Evolutionary conservation across 768 basidiomycete genomes (phyloP), one percentile per base, ranked within the genome.

Genomic region (Sutorius australiensis): DNA sequence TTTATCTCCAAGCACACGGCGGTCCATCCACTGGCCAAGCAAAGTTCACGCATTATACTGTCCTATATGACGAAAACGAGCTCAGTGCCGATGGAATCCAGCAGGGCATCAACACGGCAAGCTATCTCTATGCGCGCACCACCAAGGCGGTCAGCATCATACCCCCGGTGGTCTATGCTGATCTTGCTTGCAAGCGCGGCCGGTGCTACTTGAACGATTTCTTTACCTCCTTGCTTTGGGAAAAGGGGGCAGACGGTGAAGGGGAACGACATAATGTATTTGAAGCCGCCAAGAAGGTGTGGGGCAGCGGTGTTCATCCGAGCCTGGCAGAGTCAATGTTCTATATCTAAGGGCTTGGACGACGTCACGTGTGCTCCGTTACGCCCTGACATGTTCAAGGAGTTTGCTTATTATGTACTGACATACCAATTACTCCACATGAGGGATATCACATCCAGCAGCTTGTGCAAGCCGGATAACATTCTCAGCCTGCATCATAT

Each of bases 71-170:
- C 67, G 89, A 93, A 70, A 84, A 80, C 62, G 62, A 52, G 3
- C 72, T 91, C 19, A 70, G 70, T 3, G 84, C 88, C 1, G 85
- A 93, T 64, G 80, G 80, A 13, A 71, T 92, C 12, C 91, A 93
- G 62, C 75, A 83, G 51, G 85, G 88, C 3, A 83, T 87, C 0
- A 79, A 92, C 61, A 74, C 81, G 48, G 67, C 76, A 13, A 83
- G 82, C 60, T 91, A 91, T 61, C 73, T 89, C 14, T 62, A 88
- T 60, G 89, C 86, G 0, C 80, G 91, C 5, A 89, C 90, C 0
- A 93, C 89, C 4, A 86, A 88, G 60, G 85, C 88, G 0, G 90
- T 94, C 30, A 89, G 87, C 63, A 72, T 92, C 27, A 77, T 90
- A 6, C 87, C 89, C 0, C 78, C 89, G 0, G 89, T 88, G 0